Conservation (phyloP, 208 protist species). For the Crithidia acanthocephali region DNA sequence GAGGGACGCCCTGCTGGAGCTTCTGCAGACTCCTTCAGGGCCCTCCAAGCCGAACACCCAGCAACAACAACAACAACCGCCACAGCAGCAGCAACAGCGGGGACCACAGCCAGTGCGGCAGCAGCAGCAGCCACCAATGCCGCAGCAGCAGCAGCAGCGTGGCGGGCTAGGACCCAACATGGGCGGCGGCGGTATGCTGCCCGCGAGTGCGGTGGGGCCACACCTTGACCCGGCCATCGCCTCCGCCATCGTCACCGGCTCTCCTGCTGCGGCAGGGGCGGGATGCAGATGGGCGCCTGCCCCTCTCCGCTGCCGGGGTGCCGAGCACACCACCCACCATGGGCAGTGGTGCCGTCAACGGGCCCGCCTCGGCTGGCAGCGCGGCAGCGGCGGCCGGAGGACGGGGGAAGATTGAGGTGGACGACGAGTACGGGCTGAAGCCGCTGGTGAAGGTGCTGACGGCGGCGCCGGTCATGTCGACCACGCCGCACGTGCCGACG, state of each 20-base stretch:
- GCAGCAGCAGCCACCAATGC: conserved; percentile 28
- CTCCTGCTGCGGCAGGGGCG: neutral
- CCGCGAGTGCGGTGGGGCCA: conserved; percentile 16
- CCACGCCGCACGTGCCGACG: conserved; percentile 28
- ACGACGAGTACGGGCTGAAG: conserved; percentile 75
- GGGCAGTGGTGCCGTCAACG: neutral
- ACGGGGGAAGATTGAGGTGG: conserved; percentile 56
- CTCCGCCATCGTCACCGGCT: conserved; percentile 17
- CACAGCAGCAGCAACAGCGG: conserved; percentile 32
- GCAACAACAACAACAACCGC: conserved; percentile 5
- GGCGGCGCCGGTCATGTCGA: conserved; percentile 42
- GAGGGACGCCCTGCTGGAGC: conserved; percentile 14
- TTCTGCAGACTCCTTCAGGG: conserved; percentile 12
- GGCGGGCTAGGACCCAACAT: conserved; percentile 21
- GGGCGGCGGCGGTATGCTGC: conserved; percentile 14
- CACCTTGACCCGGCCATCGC: conserved; percentile 35
- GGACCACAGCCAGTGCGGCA: no score
- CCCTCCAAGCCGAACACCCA: conserved; percentile 6
- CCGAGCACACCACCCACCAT: neutral
- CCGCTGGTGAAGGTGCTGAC: conserved; percentile 49
- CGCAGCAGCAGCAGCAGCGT: conserved; percentile 29
- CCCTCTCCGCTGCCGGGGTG: neutral
- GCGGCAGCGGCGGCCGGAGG: neutral
- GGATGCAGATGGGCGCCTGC: neutral
- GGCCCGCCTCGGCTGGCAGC: neutral